A percentile compares a stretch with the other conserved stretches of the same genome.
These are phyloP conservation scores for Aspergillus transmontanensis DNA, from an alignment of 2,329 filamentous ascomycete genomes.

Conservation along the genomic window DNA sequence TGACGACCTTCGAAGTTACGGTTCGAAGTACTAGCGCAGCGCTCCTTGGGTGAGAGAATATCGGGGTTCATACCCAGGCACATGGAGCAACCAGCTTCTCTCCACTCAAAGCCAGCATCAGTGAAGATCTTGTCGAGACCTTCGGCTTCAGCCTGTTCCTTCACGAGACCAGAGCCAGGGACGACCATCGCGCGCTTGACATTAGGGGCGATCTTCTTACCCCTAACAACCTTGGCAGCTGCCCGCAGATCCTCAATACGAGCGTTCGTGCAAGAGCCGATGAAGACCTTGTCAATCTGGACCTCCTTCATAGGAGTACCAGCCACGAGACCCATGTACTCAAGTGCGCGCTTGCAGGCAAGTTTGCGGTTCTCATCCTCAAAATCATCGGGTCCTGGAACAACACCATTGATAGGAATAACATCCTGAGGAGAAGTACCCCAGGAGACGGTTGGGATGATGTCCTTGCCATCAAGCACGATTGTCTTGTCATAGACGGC, in stretches of 20 bases:
- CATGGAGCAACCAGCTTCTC: slow-evolving; percentile 98
- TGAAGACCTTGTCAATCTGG: slow-evolving; percentile 91
- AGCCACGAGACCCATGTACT: slow-evolving; percentile 92
- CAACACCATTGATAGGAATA: slow-evolving; percentile 86
- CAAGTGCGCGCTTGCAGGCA: slow-evolving; percentile 76
- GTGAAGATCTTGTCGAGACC: slow-evolving; percentile 90
- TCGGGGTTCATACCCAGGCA: slow-evolving; percentile 99
- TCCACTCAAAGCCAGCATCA: slow-evolving; percentile 95
- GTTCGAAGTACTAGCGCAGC: slow-evolving; percentile 94
- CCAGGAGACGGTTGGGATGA: slow-evolving; percentile 92
- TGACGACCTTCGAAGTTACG: slow-evolving; percentile 97
- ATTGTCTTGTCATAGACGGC: slow-evolving; percentile 90
- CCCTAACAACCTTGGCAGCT: slow-evolving; percentile 82
- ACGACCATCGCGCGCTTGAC: slow-evolving; percentile 96
- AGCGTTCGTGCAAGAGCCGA: slow-evolving; percentile 96
- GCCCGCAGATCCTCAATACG: slow-evolving; percentile 93
- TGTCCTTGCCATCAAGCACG: slow-evolving; percentile 88
- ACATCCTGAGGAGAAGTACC: slow-evolving; percentile 96
- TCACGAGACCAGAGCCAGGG: slow-evolving; percentile 91
- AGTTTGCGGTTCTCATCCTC: slow-evolving; percentile 76
- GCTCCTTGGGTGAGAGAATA: slow-evolving; percentile 87
- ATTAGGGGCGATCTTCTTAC: slow-evolving; percentile 82
- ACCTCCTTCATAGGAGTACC: slow-evolving; percentile 94
- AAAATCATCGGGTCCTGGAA: slow-evolving; percentile 89
- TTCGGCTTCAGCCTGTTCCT: slow-evolving; percentile 86